These are phyloP conservation scores for Leishmania mexicana DNA, from an alignment of 208 protist genomes.

Conservation along the genomic window DNA sequence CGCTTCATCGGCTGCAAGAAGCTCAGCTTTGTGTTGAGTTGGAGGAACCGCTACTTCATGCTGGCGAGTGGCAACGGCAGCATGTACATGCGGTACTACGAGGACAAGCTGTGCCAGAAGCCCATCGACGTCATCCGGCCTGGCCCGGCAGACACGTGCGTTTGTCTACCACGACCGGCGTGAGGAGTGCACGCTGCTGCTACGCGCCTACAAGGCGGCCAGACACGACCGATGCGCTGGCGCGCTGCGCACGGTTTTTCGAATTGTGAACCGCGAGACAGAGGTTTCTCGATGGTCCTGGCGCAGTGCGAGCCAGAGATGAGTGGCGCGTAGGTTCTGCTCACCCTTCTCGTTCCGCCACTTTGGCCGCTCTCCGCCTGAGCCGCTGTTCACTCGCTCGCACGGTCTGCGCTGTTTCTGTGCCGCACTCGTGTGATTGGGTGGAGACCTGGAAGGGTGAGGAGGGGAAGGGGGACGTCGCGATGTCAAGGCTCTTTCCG, in stretches of 20 bases:
- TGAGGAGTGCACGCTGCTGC: conserved; percentile 61
- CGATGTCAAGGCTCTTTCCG: neutral
- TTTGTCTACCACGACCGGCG: conserved; percentile 60
- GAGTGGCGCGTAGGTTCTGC: neutral
- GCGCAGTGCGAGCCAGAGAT: neutral
- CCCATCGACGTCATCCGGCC: conserved; percentile 48
- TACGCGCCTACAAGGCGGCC: conserved; percentile 35
- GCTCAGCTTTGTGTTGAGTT: conserved; percentile 47
- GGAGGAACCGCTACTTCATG: conserved; percentile 64
- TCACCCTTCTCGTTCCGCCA: neutral
- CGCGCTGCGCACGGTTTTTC: conserved; percentile 29
- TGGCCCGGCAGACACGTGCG: conserved; percentile 42
- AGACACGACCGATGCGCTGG: conserved; percentile 48
- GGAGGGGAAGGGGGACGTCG: neutral
- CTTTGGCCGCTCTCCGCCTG: neutral
- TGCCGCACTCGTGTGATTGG: neutral
- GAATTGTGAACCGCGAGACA: conserved; percentile 20
- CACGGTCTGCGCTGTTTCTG: neutral
- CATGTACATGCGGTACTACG: conserved; percentile 57
- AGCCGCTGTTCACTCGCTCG: neutral
- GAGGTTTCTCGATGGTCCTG: conserved; percentile 15
- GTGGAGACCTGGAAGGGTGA: neutral
- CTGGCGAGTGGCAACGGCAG: conserved; percentile 41
- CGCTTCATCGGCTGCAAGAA: conserved; percentile 53
- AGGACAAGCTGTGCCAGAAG: conserved; percentile 55